Evolutionary conservation across 495 filamentous ascomycete genomes (phyloP), one percentile per base, ranked within the genome.

Genomic region (Penicillium daleae): DNA sequence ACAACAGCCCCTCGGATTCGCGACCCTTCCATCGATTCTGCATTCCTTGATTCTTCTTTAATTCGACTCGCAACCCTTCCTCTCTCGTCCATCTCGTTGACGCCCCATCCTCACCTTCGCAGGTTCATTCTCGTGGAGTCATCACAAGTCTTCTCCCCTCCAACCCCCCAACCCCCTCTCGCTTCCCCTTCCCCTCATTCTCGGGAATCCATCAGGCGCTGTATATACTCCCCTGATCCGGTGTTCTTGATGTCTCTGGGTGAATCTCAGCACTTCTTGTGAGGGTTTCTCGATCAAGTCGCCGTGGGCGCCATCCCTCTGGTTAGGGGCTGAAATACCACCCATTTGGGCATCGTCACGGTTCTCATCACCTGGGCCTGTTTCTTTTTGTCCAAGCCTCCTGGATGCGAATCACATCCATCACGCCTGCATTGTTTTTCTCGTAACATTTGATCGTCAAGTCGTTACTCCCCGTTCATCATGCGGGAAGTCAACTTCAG

Each of bases 401-500:
- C 57, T 62, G 65, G 55, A 66, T 64, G 62, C 50, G 26, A 62
- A 64, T 35, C 24, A 50, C 48, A 53, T 64, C 42, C 3, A 27
- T 63, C 37, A 59, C 59, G 48, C 24, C 48, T 50, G 40, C 27
- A 49, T 59, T 39, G 12, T 31, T 59, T 62, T 50, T 57, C 57
- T 32, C 59, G 13, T 46, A 22, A 29, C 35, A 19, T 44, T 22
- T 60, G 51, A 13, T 46, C 21, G 48, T 50, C 33, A 32, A 48
- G 4, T 42, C 15, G 42, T 33, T 31, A 24, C 21, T 55, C 8
- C 13, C 49, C 49, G 50, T 71, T 74, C 79, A 81, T 60, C 70
- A 98, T 99, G 95, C 91, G 95, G 78, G 95, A 99, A 86, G 92
- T 97, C 81, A 99, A 99, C 77, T 99, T 98, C 80, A 97, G 95